A percentile compares a stretch with the other conserved stretches of the same genome.
Conservation (phyloP, 1,139 yeast species). For the Nakaseomyces delphensis region DNA sequence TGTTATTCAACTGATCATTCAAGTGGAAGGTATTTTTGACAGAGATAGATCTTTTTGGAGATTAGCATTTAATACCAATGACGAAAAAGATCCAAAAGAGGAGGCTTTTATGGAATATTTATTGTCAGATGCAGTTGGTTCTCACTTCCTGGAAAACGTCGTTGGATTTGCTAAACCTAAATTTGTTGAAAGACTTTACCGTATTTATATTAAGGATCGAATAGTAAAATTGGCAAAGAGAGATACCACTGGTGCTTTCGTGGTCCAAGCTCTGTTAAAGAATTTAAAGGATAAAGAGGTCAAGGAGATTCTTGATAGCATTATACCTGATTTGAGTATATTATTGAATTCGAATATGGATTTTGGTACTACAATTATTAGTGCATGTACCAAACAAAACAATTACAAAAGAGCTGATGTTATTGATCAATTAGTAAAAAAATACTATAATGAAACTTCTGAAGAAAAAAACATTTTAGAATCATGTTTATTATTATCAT, state of each 20-base stretch:
- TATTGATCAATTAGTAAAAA: constrained; percentile 48
- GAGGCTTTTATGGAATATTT: constrained; percentile 78
- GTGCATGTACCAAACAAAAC: constrained; percentile 52
- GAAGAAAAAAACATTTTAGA: constrained; percentile 47
- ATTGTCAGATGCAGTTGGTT: constrained; percentile 80
- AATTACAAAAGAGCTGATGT: constrained; percentile 61
- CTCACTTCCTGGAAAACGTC: constrained; percentile 75
- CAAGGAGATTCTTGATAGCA: constrained; percentile 54
- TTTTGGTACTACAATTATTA: constrained; percentile 58
- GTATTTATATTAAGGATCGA: constrained; percentile 64
- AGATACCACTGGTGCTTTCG: constrained; percentile 73
- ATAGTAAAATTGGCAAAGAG: constrained; percentile 65
- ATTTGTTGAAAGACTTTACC: constrained; percentile 61
- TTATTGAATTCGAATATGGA: constrained; percentile 62
- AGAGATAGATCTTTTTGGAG: constrained; percentile 64
- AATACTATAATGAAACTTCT: constrained; percentile 47
- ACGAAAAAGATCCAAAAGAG: constrained; percentile 53
- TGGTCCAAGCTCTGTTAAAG: constrained; percentile 60
- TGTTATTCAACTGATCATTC: constrained; percentile 68
- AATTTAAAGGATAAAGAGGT: constrained; percentile 54
- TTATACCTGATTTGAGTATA: constrained; percentile 58
- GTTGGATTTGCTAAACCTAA: constrained; percentile 59
- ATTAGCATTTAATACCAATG: constrained; percentile 36
- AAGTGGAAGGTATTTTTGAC: constrained; percentile 74
- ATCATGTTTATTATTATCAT: constrained; percentile 52